Conservation (phyloP, 805 yeast genomes). For the Isabelozyma heimii region DNA sequence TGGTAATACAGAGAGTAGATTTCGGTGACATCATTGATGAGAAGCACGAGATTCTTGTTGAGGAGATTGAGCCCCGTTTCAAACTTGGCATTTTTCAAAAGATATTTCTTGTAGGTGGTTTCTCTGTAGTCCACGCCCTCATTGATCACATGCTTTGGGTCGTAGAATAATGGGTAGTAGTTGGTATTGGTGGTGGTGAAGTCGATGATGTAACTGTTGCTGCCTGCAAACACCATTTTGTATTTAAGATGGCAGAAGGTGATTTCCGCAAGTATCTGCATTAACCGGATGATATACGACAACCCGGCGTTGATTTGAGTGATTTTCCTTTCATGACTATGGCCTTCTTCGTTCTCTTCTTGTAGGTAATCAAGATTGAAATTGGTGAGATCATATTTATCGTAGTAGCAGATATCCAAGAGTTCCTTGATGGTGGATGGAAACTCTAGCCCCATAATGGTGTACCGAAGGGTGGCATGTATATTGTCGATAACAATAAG, state of each 20-base stretch:
- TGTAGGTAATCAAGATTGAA: constrained; percentile 5
- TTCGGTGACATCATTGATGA: constrained; percentile 20
- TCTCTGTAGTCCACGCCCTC: background rate
- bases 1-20: constrained; percentile 3
- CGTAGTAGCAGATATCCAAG: constrained; percentile 27
- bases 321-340: constrained; percentile 13
- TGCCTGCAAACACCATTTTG: constrained; percentile 21
- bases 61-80: constrained; percentile 32
- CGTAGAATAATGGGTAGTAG: constrained; percentile 28
- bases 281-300: constrained; percentile 24
- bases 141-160: constrained; percentile 2
- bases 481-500: constrained; percentile 25
- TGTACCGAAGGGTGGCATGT: constrained; percentile 19
- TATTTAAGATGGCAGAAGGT: constrained; percentile 25
- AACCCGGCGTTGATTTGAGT: constrained; percentile 31
- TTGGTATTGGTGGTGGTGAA: constrained; percentile 2
- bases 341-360: constrained; percentile 6
- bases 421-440: constrained; percentile 31
- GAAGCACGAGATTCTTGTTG: constrained; percentile 24
- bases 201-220: constrained; percentile 21
- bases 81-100: constrained; percentile 20
- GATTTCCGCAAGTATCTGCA: constrained; percentile 21
- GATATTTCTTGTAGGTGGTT: constrained; percentile 2
- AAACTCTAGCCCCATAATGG: constrained; percentile 33
- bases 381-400: constrained; percentile 5